These are phyloP conservation scores for Solanum paucissectum DNA, from an alignment of 257 asterid species.

Conservation along the genomic window DNA sequence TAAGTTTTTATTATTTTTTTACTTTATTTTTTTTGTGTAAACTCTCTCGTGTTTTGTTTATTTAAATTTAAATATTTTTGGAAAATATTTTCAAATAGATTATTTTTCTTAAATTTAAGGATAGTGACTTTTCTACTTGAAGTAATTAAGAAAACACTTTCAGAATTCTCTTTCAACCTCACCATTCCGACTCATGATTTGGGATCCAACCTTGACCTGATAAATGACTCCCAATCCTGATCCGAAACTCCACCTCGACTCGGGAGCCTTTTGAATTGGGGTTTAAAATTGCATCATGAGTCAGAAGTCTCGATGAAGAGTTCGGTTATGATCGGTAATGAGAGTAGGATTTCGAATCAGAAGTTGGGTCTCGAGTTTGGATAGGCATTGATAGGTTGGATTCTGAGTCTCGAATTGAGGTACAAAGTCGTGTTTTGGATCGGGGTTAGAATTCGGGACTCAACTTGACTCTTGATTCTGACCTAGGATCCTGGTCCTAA, in stretches of 20 bases:
- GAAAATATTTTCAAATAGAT: too few species aligned
- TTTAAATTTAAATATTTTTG: too few species aligned
- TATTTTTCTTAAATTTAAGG: too few species aligned
- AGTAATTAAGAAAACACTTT: too few species aligned
- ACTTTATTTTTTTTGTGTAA: too few species aligned
- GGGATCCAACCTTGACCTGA: neutral
- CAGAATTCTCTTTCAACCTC: neutral
- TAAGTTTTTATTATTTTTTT: too few species aligned
- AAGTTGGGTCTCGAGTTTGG: neutral
- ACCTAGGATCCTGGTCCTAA: neutral
- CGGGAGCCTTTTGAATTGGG: neutral
- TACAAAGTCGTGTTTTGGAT: too few species aligned
- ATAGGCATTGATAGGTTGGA: too few species aligned
- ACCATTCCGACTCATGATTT: rapidly evolving
- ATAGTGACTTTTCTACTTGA: too few species aligned
- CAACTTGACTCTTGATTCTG: neutral
- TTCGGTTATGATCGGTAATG: neutral
- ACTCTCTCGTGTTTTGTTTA: too few species aligned
- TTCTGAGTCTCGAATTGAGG: neutral
- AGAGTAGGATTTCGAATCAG: neutral
- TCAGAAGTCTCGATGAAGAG: neutral
- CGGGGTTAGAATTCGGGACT: neutral
- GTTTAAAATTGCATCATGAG: neutral
- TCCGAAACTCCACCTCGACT: neutral
- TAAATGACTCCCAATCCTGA: neutral